Evolutionary conservation across 2,329 filamentous ascomycete genomes (phyloP), one percentile per base, ranked within the genome.

Genomic region (Colletotrichum sp.): DNA sequence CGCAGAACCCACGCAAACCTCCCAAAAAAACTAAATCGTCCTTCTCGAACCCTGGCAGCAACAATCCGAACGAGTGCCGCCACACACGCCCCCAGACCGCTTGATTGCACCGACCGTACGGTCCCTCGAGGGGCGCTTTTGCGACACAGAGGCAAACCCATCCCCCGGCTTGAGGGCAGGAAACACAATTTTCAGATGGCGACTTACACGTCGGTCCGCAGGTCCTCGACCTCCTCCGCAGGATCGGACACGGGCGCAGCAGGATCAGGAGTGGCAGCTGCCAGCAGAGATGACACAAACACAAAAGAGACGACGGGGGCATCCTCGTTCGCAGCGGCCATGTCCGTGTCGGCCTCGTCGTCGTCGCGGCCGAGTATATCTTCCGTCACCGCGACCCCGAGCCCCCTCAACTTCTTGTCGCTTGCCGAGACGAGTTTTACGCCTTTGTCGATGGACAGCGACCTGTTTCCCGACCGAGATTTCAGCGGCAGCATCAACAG

Each of bases 391-490:
- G 73, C 73, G 26, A 76, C 76, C 15, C 70, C 73, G 34, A 77
- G 76, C 18, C 73, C 73, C 4, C 28, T 70, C 55, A 78, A 79
- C 58, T 79, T 77, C 58, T 62, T 79, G 28, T 75, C 76, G 21
- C 73, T 81, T n/a, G 78, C 78, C 75, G 79, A 81, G 30, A 75
- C 79, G 66, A 76, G 79, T 10, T 80, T 81, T 24, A 83, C 82
- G 65, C 82, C 82, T n/a, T 69, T 83, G 55, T 83, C 82, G 21
- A 80, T 83, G 79, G 77, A 78, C 74, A 78, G 76, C 75, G 79
- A 80, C 68, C 65, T 76, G 34, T 77, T 75, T 70, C 43, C 34
- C 75, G 73, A 77, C 10, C 36, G 52, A 21, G 58, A 48, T 6
- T 26, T 34, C 6, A 52, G 43, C 43, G 43, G 43, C 2, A 18